Evolutionary conservation across 495 filamentous ascomycete species (phyloP).

Genomic region (Xylaria venustula): DNA sequence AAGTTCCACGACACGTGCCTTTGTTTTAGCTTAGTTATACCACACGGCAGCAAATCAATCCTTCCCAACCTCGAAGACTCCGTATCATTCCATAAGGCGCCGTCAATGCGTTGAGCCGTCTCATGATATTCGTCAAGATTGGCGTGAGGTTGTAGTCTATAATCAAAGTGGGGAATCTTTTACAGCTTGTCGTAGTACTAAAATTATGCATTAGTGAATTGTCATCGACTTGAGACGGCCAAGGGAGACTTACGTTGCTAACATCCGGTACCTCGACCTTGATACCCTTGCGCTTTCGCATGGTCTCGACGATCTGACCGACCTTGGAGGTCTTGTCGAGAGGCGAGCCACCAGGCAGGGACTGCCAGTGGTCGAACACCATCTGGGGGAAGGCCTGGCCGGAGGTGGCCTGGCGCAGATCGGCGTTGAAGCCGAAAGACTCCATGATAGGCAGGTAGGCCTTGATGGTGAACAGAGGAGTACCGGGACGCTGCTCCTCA

Average conservation of each 20-base stretch:
- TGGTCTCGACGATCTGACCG: conserved; percentile 78
- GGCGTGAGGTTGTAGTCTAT: conserved; percentile 40
- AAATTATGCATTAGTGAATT: conserved; percentile 50
- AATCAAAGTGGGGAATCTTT: conserved; percentile 36
- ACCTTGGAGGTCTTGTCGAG: conserved; percentile 83
- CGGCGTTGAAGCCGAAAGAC: conserved; percentile 99
- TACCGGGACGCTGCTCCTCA: conserved; percentile 97
- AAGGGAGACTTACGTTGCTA: conserved; percentile 77
- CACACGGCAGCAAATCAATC: conserved; percentile 29
- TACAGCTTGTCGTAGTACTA: conserved; percentile 99
- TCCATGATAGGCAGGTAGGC: conserved; percentile 99
- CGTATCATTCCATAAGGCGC: conserved; percentile 24
- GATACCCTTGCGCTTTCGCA: conserved; percentile 99
- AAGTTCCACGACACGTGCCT: conserved; percentile 26
- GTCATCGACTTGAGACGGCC: background rate
- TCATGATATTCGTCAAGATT: conserved; percentile 31
- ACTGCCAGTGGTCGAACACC: conserved; percentile 98
- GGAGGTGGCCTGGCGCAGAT: conserved; percentile 89
- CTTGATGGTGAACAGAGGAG: conserved; percentile 99
- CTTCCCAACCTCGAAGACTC: conserved; percentile 24
- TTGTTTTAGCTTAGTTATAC: conserved; percentile 32
- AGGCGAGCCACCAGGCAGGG: conserved; percentile 90
- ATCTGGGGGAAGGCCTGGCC: conserved; percentile 98
- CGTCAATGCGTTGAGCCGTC: conserved; percentile 24
- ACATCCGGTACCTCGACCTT: conserved; percentile 88